These are phyloP conservation scores for Solanum hybrid DNA, from an alignment of 305 asterid genomes.

Conservation along the genomic window DNA sequence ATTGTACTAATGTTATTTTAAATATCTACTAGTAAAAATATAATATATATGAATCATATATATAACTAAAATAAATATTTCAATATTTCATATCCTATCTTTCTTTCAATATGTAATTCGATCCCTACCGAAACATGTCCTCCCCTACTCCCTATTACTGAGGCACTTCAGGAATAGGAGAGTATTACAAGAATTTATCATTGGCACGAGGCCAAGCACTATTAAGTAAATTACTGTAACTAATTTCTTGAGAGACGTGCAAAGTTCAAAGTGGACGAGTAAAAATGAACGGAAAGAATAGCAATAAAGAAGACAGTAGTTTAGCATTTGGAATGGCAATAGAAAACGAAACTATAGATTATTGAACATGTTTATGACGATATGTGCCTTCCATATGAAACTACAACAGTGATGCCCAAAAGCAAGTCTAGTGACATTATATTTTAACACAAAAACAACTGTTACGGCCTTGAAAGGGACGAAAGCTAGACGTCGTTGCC, in stretches of 20 bases:
- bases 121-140: background rate
- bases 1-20: background rate
- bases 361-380: background rate
- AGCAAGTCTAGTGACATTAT: background rate
- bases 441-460: background rate
- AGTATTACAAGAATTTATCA: background rate
- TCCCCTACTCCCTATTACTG: too few relatives aligned
- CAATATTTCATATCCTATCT: background rate
- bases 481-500: constrained; percentile 14
- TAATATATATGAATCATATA: background rate
- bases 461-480: background rate
- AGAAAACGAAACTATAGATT: background rate
- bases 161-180: background rate
- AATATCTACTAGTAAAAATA: background rate
- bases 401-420: background rate
- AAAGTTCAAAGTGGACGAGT: background rate
- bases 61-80: background rate
- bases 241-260: background rate
- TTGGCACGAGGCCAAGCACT: background rate
- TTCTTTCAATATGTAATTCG: background rate
- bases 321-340: background rate
- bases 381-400: background rate
- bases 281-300: background rate
- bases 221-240: too few relatives aligned
- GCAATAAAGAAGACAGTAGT: background rate